Evolutionary conservation across 1,139 yeast species (phyloP), one percentile per base, ranked within the genome.

Genomic region (Eremothecium cymbalariae): DNA sequence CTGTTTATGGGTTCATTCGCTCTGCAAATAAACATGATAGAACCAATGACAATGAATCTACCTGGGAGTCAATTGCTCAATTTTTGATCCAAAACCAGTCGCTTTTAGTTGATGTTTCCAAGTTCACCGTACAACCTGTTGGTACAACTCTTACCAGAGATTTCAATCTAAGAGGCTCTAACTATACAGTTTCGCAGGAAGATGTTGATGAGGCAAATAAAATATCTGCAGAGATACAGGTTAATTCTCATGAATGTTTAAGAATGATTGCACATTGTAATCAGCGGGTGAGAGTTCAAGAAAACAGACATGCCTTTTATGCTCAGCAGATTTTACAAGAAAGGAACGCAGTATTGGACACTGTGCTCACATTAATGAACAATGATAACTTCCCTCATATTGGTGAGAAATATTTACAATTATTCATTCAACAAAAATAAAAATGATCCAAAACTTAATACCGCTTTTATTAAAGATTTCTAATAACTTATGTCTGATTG

Each of bases 241-340:
- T 70, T 8, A 69, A 67, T 40, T 47, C 50, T 11, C 44, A 50
- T 13, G 79, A 76, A 42, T 60, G 66, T 2, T 53, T 71, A 13
- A 57, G 80, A 44, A 58, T 73, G 8, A 60, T 74, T 6, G 41
- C 54, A 17, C 74, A 70, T 43, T 56, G 66, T 0, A 53, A 60
- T 22, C 53, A 55, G 23, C 59, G 67, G 32, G 48, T 60, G 4
- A 72, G 74, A 1, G 65, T 57, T 38, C 45, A 41, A 25, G 53
- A 51, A 44, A 38, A 36, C 12, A 18, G 30, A 18, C 40, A 33
- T 18, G 30, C 20, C 15, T 41, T 46, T 12, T 44, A 48, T 30
- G 47, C 58, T 2, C 42, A 44, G 14, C 42, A 42, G 5, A 39
- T 57, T 2, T 41, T 58, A 14, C 51, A 51, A 15, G 59, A 59